These are phyloP conservation scores for Alliaria petiolata DNA, from an alignment of 345 rosid genomes.

Conservation along the genomic window DNA sequence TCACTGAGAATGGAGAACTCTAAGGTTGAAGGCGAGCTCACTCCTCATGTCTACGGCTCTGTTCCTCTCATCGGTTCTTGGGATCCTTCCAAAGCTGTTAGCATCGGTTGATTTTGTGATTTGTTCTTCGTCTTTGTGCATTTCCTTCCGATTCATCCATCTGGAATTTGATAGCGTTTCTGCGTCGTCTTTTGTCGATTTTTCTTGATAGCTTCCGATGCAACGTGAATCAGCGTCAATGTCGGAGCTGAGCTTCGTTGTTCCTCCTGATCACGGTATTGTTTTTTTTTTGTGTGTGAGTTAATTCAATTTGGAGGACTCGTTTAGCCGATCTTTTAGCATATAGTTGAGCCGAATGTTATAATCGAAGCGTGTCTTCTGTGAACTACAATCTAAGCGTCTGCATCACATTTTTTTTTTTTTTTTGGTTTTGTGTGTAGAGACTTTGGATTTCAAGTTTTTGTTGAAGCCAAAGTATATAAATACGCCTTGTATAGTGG, in stretches of 20 bases:
- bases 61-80: constrained; percentile 89
- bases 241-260: constrained; percentile 94
- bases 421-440: constrained; percentile 30
- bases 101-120: not conserved
- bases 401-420: not conserved
- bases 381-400: not conserved
- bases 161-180: not conserved
- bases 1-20: constrained; percentile 88
- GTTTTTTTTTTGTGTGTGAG: not conserved
- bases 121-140: not conserved
- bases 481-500: constrained; percentile 62
- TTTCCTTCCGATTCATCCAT: not conserved
- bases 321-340: not conserved
- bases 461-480: constrained; percentile 83
- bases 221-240: constrained; percentile 87
- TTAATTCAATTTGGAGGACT: not conserved
- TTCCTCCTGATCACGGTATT: constrained; percentile 94
- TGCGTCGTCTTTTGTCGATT: not conserved
- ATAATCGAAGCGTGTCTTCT: not conserved
- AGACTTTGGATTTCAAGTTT: constrained; percentile 98
- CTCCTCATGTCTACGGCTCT: constrained; percentile 94
- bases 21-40: constrained; percentile 72
- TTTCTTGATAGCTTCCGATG: constrained; percentile 56
- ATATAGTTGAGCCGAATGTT: constrained; percentile 11
- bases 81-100: constrained; percentile 92